Base-by-base conservation (phyloP, 495 filamentous ascomycete species). In the Aspergillus haitiensis region DNA sequence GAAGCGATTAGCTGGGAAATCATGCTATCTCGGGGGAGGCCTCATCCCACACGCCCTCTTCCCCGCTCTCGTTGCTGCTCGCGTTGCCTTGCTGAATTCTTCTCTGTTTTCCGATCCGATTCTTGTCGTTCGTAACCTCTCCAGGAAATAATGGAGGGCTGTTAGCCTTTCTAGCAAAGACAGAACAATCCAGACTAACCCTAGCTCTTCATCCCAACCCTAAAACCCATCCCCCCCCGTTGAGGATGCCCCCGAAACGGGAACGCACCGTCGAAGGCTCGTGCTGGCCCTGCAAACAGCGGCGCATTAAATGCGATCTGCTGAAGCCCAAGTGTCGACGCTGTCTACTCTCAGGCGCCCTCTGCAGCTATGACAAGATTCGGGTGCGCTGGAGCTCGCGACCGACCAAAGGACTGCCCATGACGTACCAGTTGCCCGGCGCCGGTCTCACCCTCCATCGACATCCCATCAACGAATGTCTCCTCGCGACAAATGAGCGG, bases 261-360 rank as follows among this genome's bases (percentile, higher is more conserved):
- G 64, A 73, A 48, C 66, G 71, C 46, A 75, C 69, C 7, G 70
- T 75, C 48, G 68, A 72, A 46, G 73, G 72, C 16, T 74, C 72
- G 7, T 75, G 71, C 34, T 74, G 71, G 71, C 64, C 68, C 40
- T 75, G 72, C 62, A 75, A 75, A 53, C 68, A 75, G 33, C 68
- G 72, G 27, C 58, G 72, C 31, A 70, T 74, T 27, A 72, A 74
- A 58, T 75, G 72, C 58, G 72, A 75, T 42, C 61, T 75, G 37
- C 18, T 50, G 13, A 21, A 50, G 32, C 66, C 69, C 31, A 58
- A 55, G 15, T 75, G 73, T 56, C 67, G 64, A 3, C 70, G 70
- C 51, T 75, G 73, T 58, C 55, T 61, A 12, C 62, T 69, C 45
- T 66, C 70, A 16, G 70, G 72, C 8, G 62, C 68, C 15, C 62